Percentiles rank a stretch among this genome's conserved stretches.
Conservation (phyloP, 2,329 filamentous ascomycete genomes). For the Epichloe uncinata region DNA sequence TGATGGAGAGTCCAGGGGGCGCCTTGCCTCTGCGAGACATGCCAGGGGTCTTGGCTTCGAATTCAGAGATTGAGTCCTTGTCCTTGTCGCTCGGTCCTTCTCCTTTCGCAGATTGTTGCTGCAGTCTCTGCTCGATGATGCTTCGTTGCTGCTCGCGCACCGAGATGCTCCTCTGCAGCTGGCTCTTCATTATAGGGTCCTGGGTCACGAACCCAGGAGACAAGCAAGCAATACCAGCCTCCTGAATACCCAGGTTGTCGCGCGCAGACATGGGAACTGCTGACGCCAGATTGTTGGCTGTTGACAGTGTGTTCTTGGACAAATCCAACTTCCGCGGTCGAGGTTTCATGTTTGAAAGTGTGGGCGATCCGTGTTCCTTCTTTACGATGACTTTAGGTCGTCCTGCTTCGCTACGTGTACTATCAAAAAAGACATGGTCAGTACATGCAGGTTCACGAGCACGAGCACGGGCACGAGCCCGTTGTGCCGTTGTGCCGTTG, state of each 20-base stretch:
- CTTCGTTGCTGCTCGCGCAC: conserved; percentile 88
- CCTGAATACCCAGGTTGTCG: conserved; percentile 71
- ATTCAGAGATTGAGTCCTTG: conserved; percentile 29
- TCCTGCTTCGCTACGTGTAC: conserved; percentile 30
- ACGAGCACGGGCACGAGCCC: background rate
- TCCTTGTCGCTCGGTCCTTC: conserved; percentile 50
- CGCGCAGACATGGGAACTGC: conserved; percentile 67
- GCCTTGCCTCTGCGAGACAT: conserved; percentile 65
- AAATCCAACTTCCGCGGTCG: conserved; percentile 56
- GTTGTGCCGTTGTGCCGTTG: background rate
- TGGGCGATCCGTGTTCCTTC: conserved; percentile 86
- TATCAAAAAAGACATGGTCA: conserved; percentile 9
- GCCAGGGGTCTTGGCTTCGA: conserved; percentile 57
- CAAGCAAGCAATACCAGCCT: conserved; percentile 85
- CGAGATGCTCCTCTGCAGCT: conserved; percentile 84
- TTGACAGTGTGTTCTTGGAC: conserved; percentile 45
- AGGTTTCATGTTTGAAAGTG: conserved; percentile 58
- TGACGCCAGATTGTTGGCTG: conserved; percentile 41
- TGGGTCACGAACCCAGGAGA: conserved; percentile 94
- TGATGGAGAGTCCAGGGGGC: conserved; percentile 82
- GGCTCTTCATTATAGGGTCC: conserved; percentile 91
- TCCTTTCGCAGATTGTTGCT: conserved; percentile 74
- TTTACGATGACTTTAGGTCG: conserved; percentile 82
- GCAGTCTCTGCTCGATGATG: conserved; percentile 83
- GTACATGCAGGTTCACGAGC: background rate